Conservation (phyloP, 2,329 filamentous ascomycete species). For the Aspergillus piperis region DNA sequence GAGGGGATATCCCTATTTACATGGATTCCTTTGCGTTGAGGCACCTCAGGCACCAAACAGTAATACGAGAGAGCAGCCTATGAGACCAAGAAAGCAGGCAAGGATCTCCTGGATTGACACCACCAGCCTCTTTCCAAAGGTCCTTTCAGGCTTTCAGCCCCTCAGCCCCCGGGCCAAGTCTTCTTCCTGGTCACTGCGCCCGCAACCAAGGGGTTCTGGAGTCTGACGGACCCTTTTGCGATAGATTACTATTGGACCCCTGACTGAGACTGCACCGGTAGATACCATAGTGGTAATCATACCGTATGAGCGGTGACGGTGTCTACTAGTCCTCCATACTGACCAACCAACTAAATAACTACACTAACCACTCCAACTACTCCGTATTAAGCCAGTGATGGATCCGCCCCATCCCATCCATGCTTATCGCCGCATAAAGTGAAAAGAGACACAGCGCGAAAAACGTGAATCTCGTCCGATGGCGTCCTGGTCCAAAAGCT, state of each 20-base stretch:
- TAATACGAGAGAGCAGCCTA: background rate
- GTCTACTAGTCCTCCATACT: background rate
- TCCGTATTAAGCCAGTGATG: too few species aligned
- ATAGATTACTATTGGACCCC: background rate
- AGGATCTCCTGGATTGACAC: background rate
- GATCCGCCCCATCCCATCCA: background rate
- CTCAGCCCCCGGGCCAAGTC: slow-evolving; percentile 2
- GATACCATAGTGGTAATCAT: background rate
- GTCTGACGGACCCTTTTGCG: background rate
- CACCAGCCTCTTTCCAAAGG: background rate
- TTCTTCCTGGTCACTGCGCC: background rate
- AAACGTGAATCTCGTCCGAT: background rate
- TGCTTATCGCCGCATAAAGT: background rate
- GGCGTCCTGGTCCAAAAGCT: slow-evolving; percentile 3
- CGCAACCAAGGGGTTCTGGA: background rate
- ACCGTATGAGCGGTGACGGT: background rate
- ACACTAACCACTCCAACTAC: too few species aligned
- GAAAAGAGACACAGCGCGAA: background rate
- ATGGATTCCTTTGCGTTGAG: background rate
- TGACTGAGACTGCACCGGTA: background rate
- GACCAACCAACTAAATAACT: background rate
- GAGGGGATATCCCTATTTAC: too few species aligned
- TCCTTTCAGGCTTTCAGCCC: background rate
- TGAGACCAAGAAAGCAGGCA: too few species aligned
- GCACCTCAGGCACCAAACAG: background rate